Evolutionary conservation across 2,329 filamentous ascomycete species (phyloP).

Genomic region (Fusarium bulbicola): DNA sequence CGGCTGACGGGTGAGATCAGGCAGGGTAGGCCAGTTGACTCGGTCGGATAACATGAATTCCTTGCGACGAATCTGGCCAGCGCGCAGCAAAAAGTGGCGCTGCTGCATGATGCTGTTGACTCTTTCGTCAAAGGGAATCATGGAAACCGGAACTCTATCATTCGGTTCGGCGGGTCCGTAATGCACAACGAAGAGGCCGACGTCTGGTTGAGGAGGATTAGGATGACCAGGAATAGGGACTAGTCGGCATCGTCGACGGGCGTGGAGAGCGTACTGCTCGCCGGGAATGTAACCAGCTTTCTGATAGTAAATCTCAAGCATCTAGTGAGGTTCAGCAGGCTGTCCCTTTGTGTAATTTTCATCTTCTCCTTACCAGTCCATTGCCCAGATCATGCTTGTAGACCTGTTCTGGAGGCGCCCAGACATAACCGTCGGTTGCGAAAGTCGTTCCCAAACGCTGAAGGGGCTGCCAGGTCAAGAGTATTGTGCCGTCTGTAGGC

Average conservation of each 20-base stretch:
- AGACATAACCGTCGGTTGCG: conserved; percentile 91
- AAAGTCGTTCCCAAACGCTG: conserved; percentile 76
- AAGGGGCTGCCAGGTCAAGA: conserved; percentile 89
- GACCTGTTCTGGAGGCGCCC: conserved; percentile 82
- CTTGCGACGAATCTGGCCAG: conserved; percentile 85
- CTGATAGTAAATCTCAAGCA: conserved; percentile 88
- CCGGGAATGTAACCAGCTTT: conserved; percentile 81
- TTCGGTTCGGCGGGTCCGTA: conserved; percentile 81
- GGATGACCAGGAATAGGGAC: conserved; percentile 75
- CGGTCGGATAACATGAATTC: conserved; percentile 95
- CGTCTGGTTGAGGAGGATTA: conserved; percentile 76
- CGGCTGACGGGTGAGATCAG: conserved; percentile 60
- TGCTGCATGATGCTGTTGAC: conserved; percentile 69
- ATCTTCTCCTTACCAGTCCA: conserved; percentile 57
- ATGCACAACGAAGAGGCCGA: conserved; percentile 89
- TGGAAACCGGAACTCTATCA: conserved; percentile 75
- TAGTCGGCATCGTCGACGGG: conserved; percentile 86
- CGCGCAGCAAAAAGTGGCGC: conserved; percentile 71
- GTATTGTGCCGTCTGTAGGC: conserved; percentile 81
- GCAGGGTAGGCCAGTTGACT: conserved; percentile 87
- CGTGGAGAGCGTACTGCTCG: conserved; percentile 79
- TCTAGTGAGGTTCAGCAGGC: conserved; percentile 58
- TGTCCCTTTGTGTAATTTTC: background rate
- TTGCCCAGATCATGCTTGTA: conserved; percentile 78
- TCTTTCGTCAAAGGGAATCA: conserved; percentile 71